Evolutionary conservation across 192 early-diverging fungal genomes (phyloP), one percentile per base, ranked within the genome.

Genomic region (Coemansia sp.): DNA sequence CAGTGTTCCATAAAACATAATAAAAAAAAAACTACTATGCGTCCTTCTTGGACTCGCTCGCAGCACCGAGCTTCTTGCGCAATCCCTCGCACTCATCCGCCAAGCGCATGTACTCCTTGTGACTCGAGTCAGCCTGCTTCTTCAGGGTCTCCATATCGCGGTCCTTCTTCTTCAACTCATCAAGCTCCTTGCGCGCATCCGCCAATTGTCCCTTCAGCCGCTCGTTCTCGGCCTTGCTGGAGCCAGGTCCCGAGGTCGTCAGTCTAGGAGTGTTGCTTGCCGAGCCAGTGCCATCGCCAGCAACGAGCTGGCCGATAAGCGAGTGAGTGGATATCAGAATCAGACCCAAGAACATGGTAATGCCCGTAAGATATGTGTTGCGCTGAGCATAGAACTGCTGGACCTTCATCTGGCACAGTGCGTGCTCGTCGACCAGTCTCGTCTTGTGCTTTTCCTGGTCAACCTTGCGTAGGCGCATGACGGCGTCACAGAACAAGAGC

Each of bases 371-470:
- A 31, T 86, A 86, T 17, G 84, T 76, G 67, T 86, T 86, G 75
- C 85, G 85, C 69, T 86, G 85, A 12, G 82, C 82, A 36, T 85
- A 85, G 72, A 85, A 85, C 74, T 82, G 70, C 67, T 78, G 78
- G 1, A 80, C 68, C 71, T 77, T 77, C 29, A 76, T 70, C 72
- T 85, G 79, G 76, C 84, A 82, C 57, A 78, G 55, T 19, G 76
- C 68, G 58, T 77, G 84, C 50, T 77, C 84, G 68, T 85, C 76
- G 60, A 76, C 59, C 10, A 82, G 66, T 12, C 69, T 73, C 23
- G 70, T 41, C 36, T 63, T 62, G 38, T 66, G 38, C 62, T 67
- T 69, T 5, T 72, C 66, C 50, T 67, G 59, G 45, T 82, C 55
- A 9, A 73, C 74, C 59, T 70, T 72, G 64, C 69, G 66, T 66